Conservation (phyloP, 2,329 filamentous ascomycete species). For the Fusarium sp. region DNA sequence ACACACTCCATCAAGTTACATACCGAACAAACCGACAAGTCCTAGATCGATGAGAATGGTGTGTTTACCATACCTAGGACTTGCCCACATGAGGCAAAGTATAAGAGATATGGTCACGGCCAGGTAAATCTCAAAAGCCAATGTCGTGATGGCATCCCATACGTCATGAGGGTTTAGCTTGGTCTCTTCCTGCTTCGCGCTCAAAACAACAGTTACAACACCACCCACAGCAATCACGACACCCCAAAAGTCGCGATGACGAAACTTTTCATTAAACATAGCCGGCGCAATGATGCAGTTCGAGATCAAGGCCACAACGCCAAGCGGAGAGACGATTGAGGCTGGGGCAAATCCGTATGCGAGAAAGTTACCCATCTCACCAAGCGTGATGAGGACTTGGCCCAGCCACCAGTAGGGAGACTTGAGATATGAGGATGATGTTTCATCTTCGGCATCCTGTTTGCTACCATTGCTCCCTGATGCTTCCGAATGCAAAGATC, state of each 20-base stretch:
- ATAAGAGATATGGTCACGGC: slow-evolving; percentile 82
- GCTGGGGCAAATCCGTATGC: slow-evolving; percentile 98
- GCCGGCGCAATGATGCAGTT: slow-evolving; percentile 97
- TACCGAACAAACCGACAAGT: slow-evolving; percentile 92
- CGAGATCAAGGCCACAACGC: slow-evolving; percentile 95
- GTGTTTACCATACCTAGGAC: slow-evolving; percentile 83
- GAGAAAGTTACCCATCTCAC: slow-evolving; percentile 95
- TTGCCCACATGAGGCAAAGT: slow-evolving; percentile 81
- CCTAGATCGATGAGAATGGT: slow-evolving; percentile 93
- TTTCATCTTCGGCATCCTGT: slow-evolving; percentile 51
- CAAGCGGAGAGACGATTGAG: slow-evolving; percentile 95
- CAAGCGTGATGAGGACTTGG: slow-evolving; percentile 90
- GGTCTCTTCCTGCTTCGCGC: slow-evolving; percentile 87
- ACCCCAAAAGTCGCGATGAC: slow-evolving; percentile 85
- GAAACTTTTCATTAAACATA: slow-evolving; percentile 91
- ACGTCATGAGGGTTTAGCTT: slow-evolving; percentile 93
- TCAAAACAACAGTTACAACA: slow-evolving; percentile 92
- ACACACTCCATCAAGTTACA: slow-evolving; percentile 48
- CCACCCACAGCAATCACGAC: slow-evolving; percentile 89
- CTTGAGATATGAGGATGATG: slow-evolving; percentile 79
- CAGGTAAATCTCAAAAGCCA: slow-evolving; percentile 93
- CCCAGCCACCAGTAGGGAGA: slow-evolving; percentile 98
- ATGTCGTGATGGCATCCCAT: slow-evolving; percentile 86
- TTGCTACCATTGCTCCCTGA: slow-evolving; percentile 44
- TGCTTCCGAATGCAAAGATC: slow-evolving; percentile 60